Base-by-base conservation (phyloP, 176 grass and related monocot species). In the Thinopyrum elongatum region DNA sequence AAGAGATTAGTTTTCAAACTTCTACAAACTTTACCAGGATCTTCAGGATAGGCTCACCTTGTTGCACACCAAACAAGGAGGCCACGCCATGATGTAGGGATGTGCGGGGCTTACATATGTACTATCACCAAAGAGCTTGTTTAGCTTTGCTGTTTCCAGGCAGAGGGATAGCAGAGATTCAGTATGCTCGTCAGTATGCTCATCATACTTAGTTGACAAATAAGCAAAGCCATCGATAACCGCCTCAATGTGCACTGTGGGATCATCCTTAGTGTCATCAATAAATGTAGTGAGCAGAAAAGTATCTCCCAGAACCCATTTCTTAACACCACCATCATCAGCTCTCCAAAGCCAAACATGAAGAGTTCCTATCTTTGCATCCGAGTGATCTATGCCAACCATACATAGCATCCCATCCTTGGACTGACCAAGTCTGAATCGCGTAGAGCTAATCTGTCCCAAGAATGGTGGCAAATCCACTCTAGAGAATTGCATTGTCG, bases 41-140 rank as follows among this genome's bases (percentile, higher is more conserved):
- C 30, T 68, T 68, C 14, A 67, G 31, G 65, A 34, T 8, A 8
- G 16, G 3, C 35, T 71, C 21, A 22, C 68, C 68, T 71, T 39
- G 34, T n/a, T 23, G 68, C 10, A 71, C 9, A 39, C 34, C 34
- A 71, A 71, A 71, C 34, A 70, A 70, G 34, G 21, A 71, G 68
- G 68, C 68, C 68, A 71, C 10, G 34, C 34, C 68, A 71, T 71
- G 68, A 71, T 39, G 35, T 71, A 71, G 34, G 68, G 68, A 71
- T 23, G 36, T 4, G 68, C 35, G n/a, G 21, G 35, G 22, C 33
- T 41, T 71, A 21, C 19, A 71, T 71, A 71, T 5, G 68, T 71
- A 42, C 41, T 42, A 39, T 39, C 21, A 71, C 38, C 68, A 13
- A 71, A 39, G 68, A 71, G 33, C 68, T 23, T 71, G 68, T 7